A percentile compares a stretch with the other conserved stretches of the same genome.
These are phyloP conservation scores for Claviceps quebecensis DNA, from an alignment of 2,329 filamentous ascomycete species.

Conservation along the genomic window DNA sequence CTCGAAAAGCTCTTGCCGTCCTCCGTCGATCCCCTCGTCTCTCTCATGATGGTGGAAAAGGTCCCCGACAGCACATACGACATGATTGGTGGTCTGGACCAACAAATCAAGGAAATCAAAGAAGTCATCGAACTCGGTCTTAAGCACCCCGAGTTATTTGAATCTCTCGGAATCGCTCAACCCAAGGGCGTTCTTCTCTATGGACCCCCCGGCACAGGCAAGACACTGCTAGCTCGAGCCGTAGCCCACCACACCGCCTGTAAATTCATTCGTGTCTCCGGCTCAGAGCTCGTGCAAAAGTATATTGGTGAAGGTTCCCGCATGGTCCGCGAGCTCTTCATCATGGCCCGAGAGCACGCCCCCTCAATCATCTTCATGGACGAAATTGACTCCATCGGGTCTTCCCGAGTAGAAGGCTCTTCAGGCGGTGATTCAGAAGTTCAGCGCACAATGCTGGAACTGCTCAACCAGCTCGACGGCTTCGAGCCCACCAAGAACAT, in stretches of 20 bases:
- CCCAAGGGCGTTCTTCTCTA: constrained; percentile 96
- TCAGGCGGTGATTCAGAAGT: constrained; percentile 95
- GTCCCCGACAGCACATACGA: constrained; percentile 99
- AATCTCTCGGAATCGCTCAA: constrained; percentile 96
- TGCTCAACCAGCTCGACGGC: constrained; percentile 94
- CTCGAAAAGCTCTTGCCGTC: constrained; percentile 97
- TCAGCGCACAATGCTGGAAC: constrained; percentile 94
- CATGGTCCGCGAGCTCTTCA: constrained; percentile 97
- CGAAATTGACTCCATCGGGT: constrained; percentile 97
- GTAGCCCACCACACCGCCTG: constrained; percentile 98
- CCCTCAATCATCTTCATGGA: constrained; percentile 99
- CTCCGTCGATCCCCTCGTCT: constrained; percentile 94
- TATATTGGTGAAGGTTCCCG: constrained; percentile 97
- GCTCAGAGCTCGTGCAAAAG: constrained; percentile 94
- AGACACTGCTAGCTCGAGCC: constrained; percentile 86
- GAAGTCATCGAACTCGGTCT: constrained; percentile 97
- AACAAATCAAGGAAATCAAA: constrained; percentile 99
- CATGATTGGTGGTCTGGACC: constrained; percentile 97
- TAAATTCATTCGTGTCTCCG: constrained; percentile 96
- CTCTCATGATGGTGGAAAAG: constrained; percentile 99
- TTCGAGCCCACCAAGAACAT: constrained; percentile 99
- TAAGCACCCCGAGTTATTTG: constrained; percentile 96
- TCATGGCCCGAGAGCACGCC: constrained; percentile 96
- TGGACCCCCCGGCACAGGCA: constrained; percentile 90
- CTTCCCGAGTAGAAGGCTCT: constrained; percentile 88